phyloP scores from a whole-genome alignment of 441 rosid species.

The Manihot esculenta region DNA sequence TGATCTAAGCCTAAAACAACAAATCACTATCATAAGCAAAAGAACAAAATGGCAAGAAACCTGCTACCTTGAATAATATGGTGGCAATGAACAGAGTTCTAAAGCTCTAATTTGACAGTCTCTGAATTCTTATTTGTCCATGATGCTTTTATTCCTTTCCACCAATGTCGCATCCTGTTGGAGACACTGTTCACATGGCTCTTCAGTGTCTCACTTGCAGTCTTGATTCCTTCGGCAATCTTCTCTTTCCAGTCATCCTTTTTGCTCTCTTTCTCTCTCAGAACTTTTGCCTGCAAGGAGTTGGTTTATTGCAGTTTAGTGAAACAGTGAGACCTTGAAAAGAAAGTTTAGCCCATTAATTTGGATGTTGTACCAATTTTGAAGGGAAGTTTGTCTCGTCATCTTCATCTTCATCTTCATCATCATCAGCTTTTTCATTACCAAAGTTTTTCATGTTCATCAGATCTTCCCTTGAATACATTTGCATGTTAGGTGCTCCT shows the following conservation, averaged over 20 bases:
- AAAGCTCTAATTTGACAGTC: constrained; percentile 59
- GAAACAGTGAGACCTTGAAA: background rate
- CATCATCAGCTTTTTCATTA: constrained; percentile 51
- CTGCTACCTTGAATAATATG: too few species aligned
- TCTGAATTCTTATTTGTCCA: constrained; percentile 46
- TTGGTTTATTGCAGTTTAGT: background rate
- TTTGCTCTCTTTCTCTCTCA: constrained; percentile 45
- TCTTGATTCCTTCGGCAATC: constrained; percentile 45
- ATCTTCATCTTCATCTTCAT: constrained; percentile 63
- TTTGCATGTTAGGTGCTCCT: constrained; percentile 90
- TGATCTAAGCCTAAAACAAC: too few species aligned
- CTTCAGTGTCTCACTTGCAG: constrained; percentile 45
- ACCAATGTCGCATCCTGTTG: constrained; percentile 52
- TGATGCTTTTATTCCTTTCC: constrained; percentile 54
- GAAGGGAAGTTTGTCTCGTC: constrained; percentile 53
- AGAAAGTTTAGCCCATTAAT: background rate
- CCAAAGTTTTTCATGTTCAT: constrained; percentile 60
- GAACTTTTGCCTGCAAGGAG: constrained; percentile 53
- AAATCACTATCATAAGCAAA: too few species aligned
- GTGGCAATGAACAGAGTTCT: too few species aligned
- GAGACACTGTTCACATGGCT: constrained; percentile 58
- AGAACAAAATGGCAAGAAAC: too few species aligned
- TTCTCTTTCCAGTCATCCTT: constrained; percentile 54
- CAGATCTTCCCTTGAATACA: constrained; percentile 80
- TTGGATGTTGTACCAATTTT: constrained; percentile 51